These are phyloP conservation scores for Saccharomycopsis phalli DNA, from an alignment of 1,139 yeast species.

Conservation along the genomic window DNA sequence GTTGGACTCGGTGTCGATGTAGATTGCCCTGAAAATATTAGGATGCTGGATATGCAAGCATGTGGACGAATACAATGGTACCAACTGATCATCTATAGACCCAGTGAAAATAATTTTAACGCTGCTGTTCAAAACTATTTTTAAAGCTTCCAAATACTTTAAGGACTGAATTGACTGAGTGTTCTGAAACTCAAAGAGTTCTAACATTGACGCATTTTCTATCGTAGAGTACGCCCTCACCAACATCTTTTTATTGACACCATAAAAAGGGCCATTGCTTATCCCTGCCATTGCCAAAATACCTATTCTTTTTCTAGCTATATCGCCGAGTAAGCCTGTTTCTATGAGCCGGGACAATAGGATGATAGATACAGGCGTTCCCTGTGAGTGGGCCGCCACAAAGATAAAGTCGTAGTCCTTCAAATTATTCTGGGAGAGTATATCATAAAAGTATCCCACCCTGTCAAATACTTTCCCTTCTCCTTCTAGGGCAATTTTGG, in stretches of 20 bases:
- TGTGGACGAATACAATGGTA: slow-evolving; percentile 82
- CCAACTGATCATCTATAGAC: slow-evolving; percentile 83
- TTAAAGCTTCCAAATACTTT: slow-evolving; percentile 59
- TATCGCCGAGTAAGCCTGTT: slow-evolving; percentile 49
- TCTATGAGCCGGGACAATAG: slow-evolving; percentile 64
- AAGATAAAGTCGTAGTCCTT: slow-evolving; percentile 54
- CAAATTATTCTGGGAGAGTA: slow-evolving; percentile 41
- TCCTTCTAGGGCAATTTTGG: slow-evolving; percentile 85
- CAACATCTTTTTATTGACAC: slow-evolving; percentile 73
- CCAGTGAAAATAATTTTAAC: slow-evolving; percentile 78
- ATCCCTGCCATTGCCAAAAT: slow-evolving; percentile 93
- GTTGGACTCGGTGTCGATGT: slow-evolving; percentile 52
- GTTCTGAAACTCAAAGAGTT: slow-evolving; percentile 80
- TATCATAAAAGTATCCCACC: slow-evolving; percentile 69
- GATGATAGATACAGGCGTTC: slow-evolving; percentile 84
- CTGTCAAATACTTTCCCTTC: slow-evolving; percentile 87
- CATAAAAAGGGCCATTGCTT: slow-evolving; percentile 88
- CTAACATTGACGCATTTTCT: slow-evolving; percentile 78
- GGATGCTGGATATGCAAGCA: slow-evolving; percentile 85
- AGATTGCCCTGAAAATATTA: slow-evolving; percentile 79
- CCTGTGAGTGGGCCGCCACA: slow-evolving; percentile 92
- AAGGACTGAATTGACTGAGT: slow-evolving; percentile 63
- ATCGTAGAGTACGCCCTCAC: slow-evolving; percentile 85
- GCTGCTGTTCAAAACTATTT: slow-evolving; percentile 56
- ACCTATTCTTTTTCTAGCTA: slow-evolving; percentile 48